Evolutionary conservation across 2,329 filamentous ascomycete species (phyloP).

Genomic region (Alternaria brassicicola): DNA sequence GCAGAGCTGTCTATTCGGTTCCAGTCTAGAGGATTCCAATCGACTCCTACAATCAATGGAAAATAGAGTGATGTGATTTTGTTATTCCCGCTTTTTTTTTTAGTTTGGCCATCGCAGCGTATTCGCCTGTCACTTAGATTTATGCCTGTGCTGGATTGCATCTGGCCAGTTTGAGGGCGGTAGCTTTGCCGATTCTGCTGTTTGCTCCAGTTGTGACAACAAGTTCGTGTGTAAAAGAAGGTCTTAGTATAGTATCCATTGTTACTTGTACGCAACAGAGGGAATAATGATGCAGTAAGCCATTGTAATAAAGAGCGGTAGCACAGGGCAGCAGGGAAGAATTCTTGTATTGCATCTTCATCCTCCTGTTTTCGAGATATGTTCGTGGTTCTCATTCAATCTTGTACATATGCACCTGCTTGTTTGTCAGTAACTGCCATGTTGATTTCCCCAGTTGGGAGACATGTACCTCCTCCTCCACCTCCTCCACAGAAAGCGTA

Average conservation of each 20-base stretch:
- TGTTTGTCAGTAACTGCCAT: not conserved
- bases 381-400: not conserved
- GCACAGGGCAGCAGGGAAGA: too few species aligned
- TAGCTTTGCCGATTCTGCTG: not conserved
- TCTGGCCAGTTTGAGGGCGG: not conserved
- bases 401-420: constrained; percentile 20
- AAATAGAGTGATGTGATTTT: too few species aligned
- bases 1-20: constrained; percentile 24
- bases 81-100: too few species aligned
- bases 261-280: too few species aligned
- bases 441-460: not conserved
- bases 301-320: too few species aligned
- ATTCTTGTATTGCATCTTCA: not conserved
- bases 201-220: not conserved
- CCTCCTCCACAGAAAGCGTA: constrained; percentile 40
- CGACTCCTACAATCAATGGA: not conserved
- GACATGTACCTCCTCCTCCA: constrained; percentile 31
- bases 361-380: not conserved
- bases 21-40: not conserved
- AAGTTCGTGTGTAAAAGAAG: not conserved
- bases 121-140: not conserved
- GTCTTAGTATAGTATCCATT: too few species aligned
- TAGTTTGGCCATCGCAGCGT: not conserved
- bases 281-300: too few species aligned
- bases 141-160: not conserved